Percentiles rank a stretch among this genome's conserved stretches.
Conservation (phyloP, 768 basidiomycete species). For the Dendrothele bispora region DNA sequence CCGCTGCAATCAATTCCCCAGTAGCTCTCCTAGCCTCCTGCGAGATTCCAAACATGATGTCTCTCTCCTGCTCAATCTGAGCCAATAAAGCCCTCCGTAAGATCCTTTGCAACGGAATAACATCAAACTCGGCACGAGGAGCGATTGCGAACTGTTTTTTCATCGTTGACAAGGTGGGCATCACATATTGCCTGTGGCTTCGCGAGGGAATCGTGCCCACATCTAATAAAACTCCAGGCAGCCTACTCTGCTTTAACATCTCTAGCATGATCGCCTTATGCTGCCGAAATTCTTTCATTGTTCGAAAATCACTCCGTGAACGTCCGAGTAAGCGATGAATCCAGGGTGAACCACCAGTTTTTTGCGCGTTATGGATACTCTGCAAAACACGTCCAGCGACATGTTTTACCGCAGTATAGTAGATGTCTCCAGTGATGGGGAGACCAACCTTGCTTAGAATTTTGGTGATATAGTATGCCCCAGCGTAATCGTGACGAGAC, state of each 20-base stretch:
- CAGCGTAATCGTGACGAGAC: neutral
- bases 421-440: neutral
- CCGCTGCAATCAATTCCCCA: too few relatives aligned
- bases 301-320: neutral
- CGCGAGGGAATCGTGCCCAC: neutral
- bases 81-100: neutral
- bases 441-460: neutral
- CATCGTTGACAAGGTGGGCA: neutral
- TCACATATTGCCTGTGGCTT: neutral
- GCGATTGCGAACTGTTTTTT: neutral
- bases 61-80: neutral
- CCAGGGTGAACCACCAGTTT: neutral
- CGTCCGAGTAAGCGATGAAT: neutral
- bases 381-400: neutral
- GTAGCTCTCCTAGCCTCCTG: neutral
- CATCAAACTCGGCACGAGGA: neutral
- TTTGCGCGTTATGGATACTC: neutral
- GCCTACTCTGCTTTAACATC: neutral
- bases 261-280: neutral
- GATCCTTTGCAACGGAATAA: neutral
- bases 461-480: neutral
- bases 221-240: neutral
- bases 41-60: neutral
- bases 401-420: neutral
- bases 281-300: neutral